Conservation (phyloP, 495 filamentous ascomycete species). For the Apodospora peruviana region DNA sequence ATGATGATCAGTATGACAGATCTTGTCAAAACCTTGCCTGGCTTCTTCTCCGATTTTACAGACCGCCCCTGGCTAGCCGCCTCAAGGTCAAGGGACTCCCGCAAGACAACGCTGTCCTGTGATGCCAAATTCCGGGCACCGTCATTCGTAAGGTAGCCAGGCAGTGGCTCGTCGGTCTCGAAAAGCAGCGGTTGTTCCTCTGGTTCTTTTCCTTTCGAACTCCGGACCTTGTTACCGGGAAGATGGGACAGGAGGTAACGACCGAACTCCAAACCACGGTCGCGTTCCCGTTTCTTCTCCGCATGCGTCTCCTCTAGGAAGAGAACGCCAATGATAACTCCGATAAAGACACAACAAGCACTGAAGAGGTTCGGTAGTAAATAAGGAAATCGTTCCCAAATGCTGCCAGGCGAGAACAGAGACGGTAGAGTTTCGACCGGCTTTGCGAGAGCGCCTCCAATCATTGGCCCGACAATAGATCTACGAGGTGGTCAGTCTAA, state of each 20-base stretch:
- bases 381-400: conserved; percentile 85
- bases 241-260: conserved; percentile 59
- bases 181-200: conserved; percentile 50
- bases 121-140: conserved; percentile 26
- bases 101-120: not conserved
- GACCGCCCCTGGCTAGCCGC: conserved; percentile 1
- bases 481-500: conserved; percentile 23
- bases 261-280: conserved; percentile 72
- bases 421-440: conserved; percentile 78
- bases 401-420: conserved; percentile 62
- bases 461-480: conserved; percentile 78
- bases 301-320: conserved; percentile 95
- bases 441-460: conserved; percentile 84
- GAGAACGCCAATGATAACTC: conserved; percentile 75
- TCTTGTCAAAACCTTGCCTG: conserved; percentile 56
- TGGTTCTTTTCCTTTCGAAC: conserved; percentile 24
- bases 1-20: conserved; percentile 80
- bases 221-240: conserved; percentile 11
- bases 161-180: conserved; percentile 50
- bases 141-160: conserved; percentile 61
- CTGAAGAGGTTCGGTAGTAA: conserved; percentile 92
- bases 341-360: conserved; percentile 66
- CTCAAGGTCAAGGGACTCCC: conserved; percentile 11
- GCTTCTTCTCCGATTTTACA: conserved; percentile 14
- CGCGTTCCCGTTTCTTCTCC: conserved; percentile 69